Base-by-base conservation (phyloP, 139 green algal genomes). In the Chlorella sp. region DNA sequence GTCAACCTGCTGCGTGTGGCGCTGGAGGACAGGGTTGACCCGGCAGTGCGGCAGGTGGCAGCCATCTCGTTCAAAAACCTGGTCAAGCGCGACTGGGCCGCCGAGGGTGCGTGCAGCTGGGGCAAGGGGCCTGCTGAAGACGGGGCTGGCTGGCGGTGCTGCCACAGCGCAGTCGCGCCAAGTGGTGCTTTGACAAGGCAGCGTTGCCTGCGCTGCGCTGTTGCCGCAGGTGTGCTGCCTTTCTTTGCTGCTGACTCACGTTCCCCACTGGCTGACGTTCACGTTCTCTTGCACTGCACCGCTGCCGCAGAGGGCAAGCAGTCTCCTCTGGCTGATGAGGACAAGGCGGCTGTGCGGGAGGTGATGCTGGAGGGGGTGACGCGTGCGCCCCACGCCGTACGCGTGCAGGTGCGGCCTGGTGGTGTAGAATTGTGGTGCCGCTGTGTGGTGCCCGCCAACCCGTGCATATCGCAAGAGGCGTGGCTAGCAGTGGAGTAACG, bases 11-110 rank as follows among this genome's bases (percentile, higher is more conserved):
- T 99, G 85, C 92, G 93, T 4, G 89, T 98, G 36, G 92, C 95
- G 38, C 89, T 94, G 28, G 94, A 96, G 83, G 87, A 90, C 22
- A 80, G 83, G 0, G 46, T 97, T 36, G 94, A 98, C 46, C 54
- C 89, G 24, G 85, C 88, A 3, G 90, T 98, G 6, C 90, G 96
- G 19, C 97, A 98, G 85, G 90, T 96, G 46, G 97, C 96, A 9
- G 91, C 93, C 44, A 99, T 99, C 86, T 87, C 91, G 11, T 96
- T 99, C 86, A 99, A 99, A 74, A 98, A 99, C 87, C 62, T 95
- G 17, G 90, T 97, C n/a, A 94, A 92, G 62, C 84, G 89, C 19
- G 90, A 88, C 80, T 99, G 97, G 97, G 91, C 94, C 43, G 40
- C 85, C 24, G 75, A 80, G 78, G 88, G 88, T 86, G 60, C 80